These are phyloP conservation scores for Cyclostephanos invisitatus DNA, from an alignment of 108 stramenopile species.

Conservation along the genomic window DNA sequence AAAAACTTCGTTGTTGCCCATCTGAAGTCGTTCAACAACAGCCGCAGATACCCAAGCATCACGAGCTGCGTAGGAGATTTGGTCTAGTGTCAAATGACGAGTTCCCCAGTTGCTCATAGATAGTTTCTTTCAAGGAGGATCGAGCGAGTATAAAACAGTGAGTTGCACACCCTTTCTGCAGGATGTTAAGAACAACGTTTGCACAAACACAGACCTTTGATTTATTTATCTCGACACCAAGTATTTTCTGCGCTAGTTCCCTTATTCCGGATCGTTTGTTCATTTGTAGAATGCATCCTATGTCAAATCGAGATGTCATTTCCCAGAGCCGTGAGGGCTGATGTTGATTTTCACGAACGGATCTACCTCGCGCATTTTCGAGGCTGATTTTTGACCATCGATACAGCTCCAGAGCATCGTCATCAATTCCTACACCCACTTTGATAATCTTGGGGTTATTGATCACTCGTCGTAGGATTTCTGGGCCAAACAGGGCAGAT, in stretches of 20 bases:
- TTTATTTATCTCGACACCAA: conserved; percentile 66
- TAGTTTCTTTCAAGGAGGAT: conserved; percentile 30
- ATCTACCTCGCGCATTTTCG: background rate
- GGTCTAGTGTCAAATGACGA: conserved; percentile 53
- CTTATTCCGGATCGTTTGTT: conserved; percentile 48
- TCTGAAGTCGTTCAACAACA: conserved; percentile 46
- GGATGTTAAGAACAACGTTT: conserved; percentile 1
- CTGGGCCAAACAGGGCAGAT: conserved; percentile 41
- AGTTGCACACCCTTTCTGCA: background rate
- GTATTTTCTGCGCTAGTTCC: conserved; percentile 40
- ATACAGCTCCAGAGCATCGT: conserved; percentile 68
- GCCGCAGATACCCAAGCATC: conserved; percentile 87
- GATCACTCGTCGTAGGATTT: conserved; percentile 45
- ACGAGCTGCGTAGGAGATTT: conserved; percentile 71
- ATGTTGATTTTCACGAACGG: background rate
- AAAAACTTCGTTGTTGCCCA: conserved; percentile 35
- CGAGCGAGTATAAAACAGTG: conserved; percentile 3
- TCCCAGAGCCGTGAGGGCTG: conserved; percentile 28
- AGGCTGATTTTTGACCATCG: conserved; percentile 21
- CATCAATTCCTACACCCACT: conserved; percentile 63
- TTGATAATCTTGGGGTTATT: conserved; percentile 57
- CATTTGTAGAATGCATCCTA: conserved; percentile 47
- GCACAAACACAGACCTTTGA: conserved; percentile 5
- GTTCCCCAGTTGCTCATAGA: conserved; percentile 63
- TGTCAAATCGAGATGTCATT: conserved; percentile 60